phyloP scores from a whole-genome alignment of 768 basidiomycete genomes.

The Pisolithus albus region DNA sequence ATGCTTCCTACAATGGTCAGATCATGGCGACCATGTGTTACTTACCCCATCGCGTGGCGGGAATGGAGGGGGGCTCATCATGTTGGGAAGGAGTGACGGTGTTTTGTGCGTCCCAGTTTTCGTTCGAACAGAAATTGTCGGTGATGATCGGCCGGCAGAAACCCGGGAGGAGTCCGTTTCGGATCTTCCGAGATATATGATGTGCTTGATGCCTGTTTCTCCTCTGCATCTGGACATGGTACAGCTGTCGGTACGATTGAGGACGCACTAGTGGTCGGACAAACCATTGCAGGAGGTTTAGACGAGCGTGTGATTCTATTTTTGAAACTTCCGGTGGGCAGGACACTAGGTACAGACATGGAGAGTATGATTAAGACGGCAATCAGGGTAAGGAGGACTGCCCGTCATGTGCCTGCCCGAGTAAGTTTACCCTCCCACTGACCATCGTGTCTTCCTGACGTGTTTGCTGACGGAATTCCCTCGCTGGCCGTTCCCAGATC shows the following conservation, averaged over 20 bases:
- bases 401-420: slow-evolving; percentile 70
- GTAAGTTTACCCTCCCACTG: slow-evolving; percentile 32
- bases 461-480: slow-evolving; percentile 9
- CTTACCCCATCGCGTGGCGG: slow-evolving; percentile 58
- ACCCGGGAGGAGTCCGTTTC: slow-evolving; percentile 79
- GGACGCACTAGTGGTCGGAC: slow-evolving; percentile 68
- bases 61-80: slow-evolving; percentile 73
- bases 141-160: slow-evolving; percentile 33
- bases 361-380: slow-evolving; percentile 52
- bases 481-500: slow-evolving; percentile 37
- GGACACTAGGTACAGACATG: slow-evolving; percentile 43
- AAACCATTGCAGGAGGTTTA: slow-evolving; percentile 52
- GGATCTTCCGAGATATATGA: slow-evolving; percentile 79
- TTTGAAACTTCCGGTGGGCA: slow-evolving; percentile 52
- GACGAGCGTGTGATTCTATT: slow-evolving; percentile 78
- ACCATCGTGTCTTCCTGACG: slow-evolving; percentile 6
- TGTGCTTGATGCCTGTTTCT: slow-evolving; percentile 61
- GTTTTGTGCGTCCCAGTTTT: slow-evolving; percentile 48
- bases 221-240: slow-evolving; percentile 22
- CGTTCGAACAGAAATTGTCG: not conserved
- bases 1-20: slow-evolving; percentile 26
- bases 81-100: slow-evolving; percentile 80
- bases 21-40: slow-evolving; percentile 68
- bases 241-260: slow-evolving; percentile 33
- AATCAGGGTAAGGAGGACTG: slow-evolving; percentile 56